Conservation (phyloP, 1,139 yeast genomes). For the Casaregolazyma lundiana region DNA sequence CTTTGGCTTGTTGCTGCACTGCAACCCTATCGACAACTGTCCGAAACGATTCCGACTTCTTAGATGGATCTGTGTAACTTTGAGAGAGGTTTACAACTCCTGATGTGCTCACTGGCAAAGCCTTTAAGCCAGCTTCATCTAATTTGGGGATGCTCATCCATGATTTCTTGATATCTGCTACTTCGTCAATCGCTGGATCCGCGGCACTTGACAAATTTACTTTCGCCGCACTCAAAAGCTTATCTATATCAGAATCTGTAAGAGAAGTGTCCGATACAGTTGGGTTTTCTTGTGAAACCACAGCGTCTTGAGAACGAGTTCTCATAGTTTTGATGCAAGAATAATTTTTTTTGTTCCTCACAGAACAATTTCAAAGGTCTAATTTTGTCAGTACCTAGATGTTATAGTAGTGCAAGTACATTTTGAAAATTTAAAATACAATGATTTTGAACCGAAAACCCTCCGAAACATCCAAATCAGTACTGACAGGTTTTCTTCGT, state of each 20-base stretch:
- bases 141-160: constrained; percentile 26
- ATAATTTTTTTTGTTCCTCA: too few relatives aligned
- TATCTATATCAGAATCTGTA: constrained; percentile 21
- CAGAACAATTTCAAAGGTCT: too few relatives aligned
- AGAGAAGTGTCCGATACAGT: background rate
- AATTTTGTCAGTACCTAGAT: too few relatives aligned
- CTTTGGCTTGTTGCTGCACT: constrained; percentile 23
- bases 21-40: constrained; percentile 50
- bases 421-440: too few relatives aligned
- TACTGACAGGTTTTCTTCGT: too few relatives aligned
- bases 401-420: too few relatives aligned
- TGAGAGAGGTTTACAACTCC: constrained; percentile 14
- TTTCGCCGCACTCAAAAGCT: constrained; percentile 24
- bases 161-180: constrained; percentile 18
- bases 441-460: too few relatives aligned
- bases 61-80: constrained; percentile 1
- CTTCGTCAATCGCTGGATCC: constrained; percentile 1
- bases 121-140: constrained; percentile 15
- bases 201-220: constrained; percentile 13
- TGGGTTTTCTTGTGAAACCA: background rate
- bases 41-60: constrained; percentile 22
- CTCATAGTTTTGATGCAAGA: too few relatives aligned
- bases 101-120: constrained; percentile 3
- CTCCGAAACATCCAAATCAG: too few relatives aligned
- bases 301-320: too few relatives aligned